These are phyloP conservation scores for Blumeriella jaapii DNA, from an alignment of 2,329 filamentous ascomycete species.

Conservation along the genomic window DNA sequence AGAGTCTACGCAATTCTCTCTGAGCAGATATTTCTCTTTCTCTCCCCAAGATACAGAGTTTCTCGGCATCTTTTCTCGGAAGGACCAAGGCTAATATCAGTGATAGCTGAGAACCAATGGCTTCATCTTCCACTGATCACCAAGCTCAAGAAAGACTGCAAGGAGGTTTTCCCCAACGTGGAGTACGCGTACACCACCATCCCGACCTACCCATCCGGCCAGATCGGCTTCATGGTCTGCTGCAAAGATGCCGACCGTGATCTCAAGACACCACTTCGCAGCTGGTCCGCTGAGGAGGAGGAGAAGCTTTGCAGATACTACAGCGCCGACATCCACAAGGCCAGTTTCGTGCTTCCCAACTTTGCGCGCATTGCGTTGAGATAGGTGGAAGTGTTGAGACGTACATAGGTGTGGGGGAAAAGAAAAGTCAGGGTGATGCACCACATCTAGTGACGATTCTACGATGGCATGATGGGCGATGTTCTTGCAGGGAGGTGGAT, in stretches of 20 bases:
- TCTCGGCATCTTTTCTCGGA: not conserved
- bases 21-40: not conserved
- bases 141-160: constrained; percentile 93
- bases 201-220: constrained; percentile 95
- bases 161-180: constrained; percentile 90
- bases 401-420: not conserved
- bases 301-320: constrained; percentile 92
- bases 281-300: constrained; percentile 79
- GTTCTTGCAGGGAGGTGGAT: not conserved
- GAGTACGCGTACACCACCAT: constrained; percentile 99
- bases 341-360: constrained; percentile 83
- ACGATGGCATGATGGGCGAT: constrained; percentile 11
- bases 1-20: no score
- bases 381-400: constrained; percentile 23
- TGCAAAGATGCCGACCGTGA: constrained; percentile 82
- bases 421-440: no score
- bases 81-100: constrained; percentile 7
- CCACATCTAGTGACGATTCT: no score
- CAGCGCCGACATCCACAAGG: constrained; percentile 92
- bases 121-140: constrained; percentile 89
- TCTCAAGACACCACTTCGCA: constrained; percentile 73
- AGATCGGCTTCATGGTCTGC: constrained; percentile 99
- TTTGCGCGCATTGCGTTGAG: constrained; percentile 73
- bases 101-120: constrained; percentile 94
- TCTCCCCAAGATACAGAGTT: not conserved